A percentile compares a stretch with the other conserved stretches of the same genome.
Conservation (phyloP, 2,329 filamentous ascomycete genomes). For the Penicillium occitanis region DNA sequence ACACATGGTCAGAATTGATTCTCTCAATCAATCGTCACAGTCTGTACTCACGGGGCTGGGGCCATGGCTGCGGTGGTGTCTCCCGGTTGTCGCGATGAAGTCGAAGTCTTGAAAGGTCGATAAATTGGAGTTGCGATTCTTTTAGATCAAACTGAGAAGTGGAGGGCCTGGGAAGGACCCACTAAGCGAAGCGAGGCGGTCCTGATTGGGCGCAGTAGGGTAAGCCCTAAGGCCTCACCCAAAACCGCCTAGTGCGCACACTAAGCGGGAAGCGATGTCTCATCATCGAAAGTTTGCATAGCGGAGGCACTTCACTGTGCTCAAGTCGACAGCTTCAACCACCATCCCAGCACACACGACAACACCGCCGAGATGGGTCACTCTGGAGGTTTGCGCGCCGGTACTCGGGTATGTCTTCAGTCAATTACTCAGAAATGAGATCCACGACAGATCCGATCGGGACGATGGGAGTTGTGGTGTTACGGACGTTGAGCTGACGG, state of each 20-base stretch:
- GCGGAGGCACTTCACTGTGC: conserved; percentile 32
- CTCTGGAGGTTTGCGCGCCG: conserved; percentile 80
- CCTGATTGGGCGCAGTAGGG: conserved; percentile 28
- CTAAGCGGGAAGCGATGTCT: conserved; percentile 28
- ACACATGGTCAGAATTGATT: conserved; percentile 38
- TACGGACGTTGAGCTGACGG: conserved; percentile 33
- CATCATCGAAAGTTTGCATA: conserved; percentile 28
- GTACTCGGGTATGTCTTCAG: conserved; percentile 68
- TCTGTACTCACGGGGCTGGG: conserved; percentile 43
- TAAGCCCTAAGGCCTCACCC: conserved; percentile 25
- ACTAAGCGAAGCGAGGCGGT: conserved; percentile 26
- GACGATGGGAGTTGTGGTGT: background rate
- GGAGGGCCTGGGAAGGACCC: conserved; percentile 25
- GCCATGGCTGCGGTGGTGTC: conserved; percentile 46
- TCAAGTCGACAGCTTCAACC: conserved; percentile 36
- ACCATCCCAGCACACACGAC: conserved; percentile 39
- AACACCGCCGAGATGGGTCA: conserved; percentile 74
- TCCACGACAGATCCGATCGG: background rate
- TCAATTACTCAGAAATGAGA: background rate
- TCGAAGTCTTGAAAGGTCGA: conserved; percentile 26
- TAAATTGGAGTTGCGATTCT: conserved; percentile 17
- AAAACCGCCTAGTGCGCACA: conserved; percentile 25
- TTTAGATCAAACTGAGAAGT: conserved; percentile 22
- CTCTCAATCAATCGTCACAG: conserved; percentile 29
- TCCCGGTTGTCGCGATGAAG: conserved; percentile 42